Conservation (phyloP, 2,329 filamentous ascomycete genomes). For the Stagonosporopsis chrysanthemi region DNA sequence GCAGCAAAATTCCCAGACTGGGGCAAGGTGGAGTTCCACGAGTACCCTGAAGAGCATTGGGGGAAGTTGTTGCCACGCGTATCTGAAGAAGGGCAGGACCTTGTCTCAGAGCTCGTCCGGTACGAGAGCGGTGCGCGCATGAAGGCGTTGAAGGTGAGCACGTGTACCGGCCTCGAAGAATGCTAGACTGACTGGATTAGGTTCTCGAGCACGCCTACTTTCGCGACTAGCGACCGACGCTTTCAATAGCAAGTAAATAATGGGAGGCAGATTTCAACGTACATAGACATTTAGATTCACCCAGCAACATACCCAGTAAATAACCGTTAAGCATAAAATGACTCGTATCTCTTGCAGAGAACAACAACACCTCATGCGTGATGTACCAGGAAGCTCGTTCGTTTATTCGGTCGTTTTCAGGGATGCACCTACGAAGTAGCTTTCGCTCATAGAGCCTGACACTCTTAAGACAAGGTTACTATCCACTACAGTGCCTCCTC, state of each 20-base stretch:
- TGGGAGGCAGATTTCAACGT: background rate
- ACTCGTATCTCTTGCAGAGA: background rate
- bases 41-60: conserved; percentile 75
- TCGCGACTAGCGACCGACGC: conserved; percentile 4
- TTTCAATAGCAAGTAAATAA: background rate
- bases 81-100: conserved; percentile 64
- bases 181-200: conserved; percentile 24
- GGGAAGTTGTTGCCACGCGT: conserved; percentile 70
- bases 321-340: background rate
- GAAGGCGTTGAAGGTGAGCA: conserved; percentile 67
- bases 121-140: conserved; percentile 75
- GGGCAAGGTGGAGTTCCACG: conserved; percentile 81
- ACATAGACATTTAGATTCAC: conserved; percentile 8
- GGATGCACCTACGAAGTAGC: background rate
- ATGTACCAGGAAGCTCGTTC: background rate
- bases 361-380: background rate
- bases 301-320: background rate
- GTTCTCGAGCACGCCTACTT: conserved; percentile 43
- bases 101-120: conserved; percentile 72
- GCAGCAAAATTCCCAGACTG: conserved; percentile 80
- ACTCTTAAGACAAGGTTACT: background rate
- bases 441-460: background rate
- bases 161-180: background rate
- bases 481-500: background rate
- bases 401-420: no score